Evolutionary conservation across 2,329 filamentous ascomycete species (phyloP).

Genomic region (Parasarocladium wereldwijsianum): DNA sequence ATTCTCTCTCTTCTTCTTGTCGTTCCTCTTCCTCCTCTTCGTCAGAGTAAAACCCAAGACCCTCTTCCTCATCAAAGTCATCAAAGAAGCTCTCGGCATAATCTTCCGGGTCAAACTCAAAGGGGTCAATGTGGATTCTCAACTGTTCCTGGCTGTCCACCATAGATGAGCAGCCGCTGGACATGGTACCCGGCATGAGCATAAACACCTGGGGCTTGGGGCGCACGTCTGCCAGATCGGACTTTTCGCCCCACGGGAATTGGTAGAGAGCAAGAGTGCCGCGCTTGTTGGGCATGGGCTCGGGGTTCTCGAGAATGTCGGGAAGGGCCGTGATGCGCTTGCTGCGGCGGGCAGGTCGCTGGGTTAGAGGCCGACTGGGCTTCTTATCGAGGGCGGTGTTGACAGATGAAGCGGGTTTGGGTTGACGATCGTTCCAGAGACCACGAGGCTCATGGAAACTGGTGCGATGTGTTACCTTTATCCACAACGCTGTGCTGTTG

Average conservation of each 20-base stretch:
- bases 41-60: slow-evolving; percentile 10
- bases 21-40: slow-evolving; percentile 2
- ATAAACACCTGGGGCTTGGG: slow-evolving; percentile 21
- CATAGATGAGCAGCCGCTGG: slow-evolving; percentile 16
- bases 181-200: slow-evolving; percentile 38
- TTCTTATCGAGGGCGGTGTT: slow-evolving; percentile 5
- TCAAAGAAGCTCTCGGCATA: slow-evolving; percentile 43
- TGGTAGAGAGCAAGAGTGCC: slow-evolving; percentile 50
- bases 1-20: slow-evolving; percentile 17
- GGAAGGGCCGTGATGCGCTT: slow-evolving; percentile 44
- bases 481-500: no score
- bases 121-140: slow-evolving; percentile 1
- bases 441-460: no score
- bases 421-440: no score
- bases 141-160: slow-evolving; percentile 11
- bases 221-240: slow-evolving; percentile 35
- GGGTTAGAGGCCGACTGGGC: slow-evolving; percentile 27
- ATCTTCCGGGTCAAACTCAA: slow-evolving; percentile 13
- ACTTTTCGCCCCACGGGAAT: slow-evolving; percentile 51
- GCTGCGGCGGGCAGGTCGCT: slow-evolving; percentile 38
- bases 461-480: no score
- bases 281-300: slow-evolving; percentile 41
- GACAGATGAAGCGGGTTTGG: slow-evolving; percentile 8
- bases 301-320: slow-evolving; percentile 48
- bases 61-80: slow-evolving; percentile 38